Conservation (phyloP, 805 yeast genomes). For the Starmerella floricola region DNA sequence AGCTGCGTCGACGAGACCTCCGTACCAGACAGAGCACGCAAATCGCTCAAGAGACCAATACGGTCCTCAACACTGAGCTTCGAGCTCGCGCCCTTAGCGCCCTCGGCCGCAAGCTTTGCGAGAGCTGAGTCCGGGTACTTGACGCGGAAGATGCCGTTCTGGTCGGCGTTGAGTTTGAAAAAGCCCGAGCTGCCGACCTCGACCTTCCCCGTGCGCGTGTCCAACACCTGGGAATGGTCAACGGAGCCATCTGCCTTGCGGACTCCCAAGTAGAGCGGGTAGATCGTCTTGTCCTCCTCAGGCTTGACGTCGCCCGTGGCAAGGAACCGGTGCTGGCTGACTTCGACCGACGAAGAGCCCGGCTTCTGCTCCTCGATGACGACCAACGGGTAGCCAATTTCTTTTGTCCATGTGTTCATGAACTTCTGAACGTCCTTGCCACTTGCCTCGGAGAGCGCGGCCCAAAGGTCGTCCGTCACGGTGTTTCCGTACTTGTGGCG, state of each 20-base stretch:
- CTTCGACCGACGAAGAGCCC: slow-evolving; percentile 24
- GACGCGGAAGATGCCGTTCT: slow-evolving; percentile 50
- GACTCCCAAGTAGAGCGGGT: slow-evolving; percentile 47
- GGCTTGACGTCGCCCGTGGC: slow-evolving; percentile 47
- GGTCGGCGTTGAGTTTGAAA: slow-evolving; percentile 51
- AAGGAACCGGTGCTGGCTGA: slow-evolving; percentile 51
- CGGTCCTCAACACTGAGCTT: slow-evolving; percentile 45
- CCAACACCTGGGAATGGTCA: slow-evolving; percentile 41
- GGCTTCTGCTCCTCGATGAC: slow-evolving; percentile 33
- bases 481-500: slow-evolving; percentile 58
- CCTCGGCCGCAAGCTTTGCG: slow-evolving; percentile 42
- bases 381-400: slow-evolving; percentile 62
- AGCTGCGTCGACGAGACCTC: slow-evolving; percentile 37
- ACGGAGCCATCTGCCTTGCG: slow-evolving; percentile 48
- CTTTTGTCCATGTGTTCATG: slow-evolving; percentile 62
- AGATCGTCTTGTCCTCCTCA: slow-evolving; percentile 43
- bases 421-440: slow-evolving; percentile 47
- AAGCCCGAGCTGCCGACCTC: slow-evolving; percentile 35
- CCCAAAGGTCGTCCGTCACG: slow-evolving; percentile 62
- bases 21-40: slow-evolving; percentile 42
- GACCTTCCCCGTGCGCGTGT: slow-evolving; percentile 38
- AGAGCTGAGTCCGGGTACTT: slow-evolving; percentile 42
- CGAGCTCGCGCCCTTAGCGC: slow-evolving; percentile 38
- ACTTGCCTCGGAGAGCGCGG: slow-evolving; percentile 47
- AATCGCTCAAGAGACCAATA: slow-evolving; percentile 53